A percentile compares a stretch with the other conserved stretches of the same genome.
Evolutionary conservation across 768 basidiomycete genomes (phyloP).

Genomic region (Rossbeevera mucosa): DNA sequence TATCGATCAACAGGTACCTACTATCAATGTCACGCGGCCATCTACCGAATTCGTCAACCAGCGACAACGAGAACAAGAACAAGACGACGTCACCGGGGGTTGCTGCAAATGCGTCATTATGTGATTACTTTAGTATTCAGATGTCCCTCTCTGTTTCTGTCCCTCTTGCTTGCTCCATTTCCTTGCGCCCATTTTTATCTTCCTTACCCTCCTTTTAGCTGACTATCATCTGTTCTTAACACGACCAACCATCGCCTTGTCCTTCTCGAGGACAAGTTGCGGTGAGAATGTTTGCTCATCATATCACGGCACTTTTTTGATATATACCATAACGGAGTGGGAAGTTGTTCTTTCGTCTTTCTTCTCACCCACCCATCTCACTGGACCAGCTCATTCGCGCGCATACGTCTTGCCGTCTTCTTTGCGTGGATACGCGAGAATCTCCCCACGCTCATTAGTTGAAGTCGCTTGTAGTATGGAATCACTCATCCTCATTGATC

Average conservation of each 20-base stretch:
- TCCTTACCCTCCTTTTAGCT: slow-evolving; percentile 1
- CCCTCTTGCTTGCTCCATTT: slow-evolving; percentile 21
- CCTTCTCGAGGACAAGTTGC: slow-evolving; percentile 2
- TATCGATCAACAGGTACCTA: slow-evolving; percentile 26
- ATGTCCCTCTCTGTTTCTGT: slow-evolving; percentile 21
- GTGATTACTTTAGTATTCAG: slow-evolving; percentile 44
- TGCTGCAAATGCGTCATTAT: slow-evolving; percentile 85
- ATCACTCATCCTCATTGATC: slow-evolving; percentile 7
- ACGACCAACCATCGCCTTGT: slow-evolving; percentile 12
- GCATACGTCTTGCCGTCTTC: slow-evolving; percentile 3
- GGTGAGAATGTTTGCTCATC: slow-evolving; percentile 11
- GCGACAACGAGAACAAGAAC: slow-evolving; percentile 26
- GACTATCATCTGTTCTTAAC: slow-evolving; percentile 10
- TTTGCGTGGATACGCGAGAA: background rate
- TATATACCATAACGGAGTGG: slow-evolving; percentile 23
- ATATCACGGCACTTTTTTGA: slow-evolving; percentile 19
- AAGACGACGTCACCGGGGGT: slow-evolving; percentile 46
- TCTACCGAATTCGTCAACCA: slow-evolving; percentile 27
- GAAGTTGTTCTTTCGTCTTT: slow-evolving; percentile 13
- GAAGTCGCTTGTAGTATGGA: slow-evolving; percentile 24
- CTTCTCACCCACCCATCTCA: slow-evolving; percentile 13
- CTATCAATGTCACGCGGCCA: slow-evolving; percentile 28
- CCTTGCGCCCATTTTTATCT: background rate
- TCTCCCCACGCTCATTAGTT: slow-evolving; percentile 21
- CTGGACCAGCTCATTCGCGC: slow-evolving; percentile 12